These are phyloP conservation scores for Agrocybe praecox DNA, from an alignment of 768 basidiomycete genomes.

Conservation along the genomic window DNA sequence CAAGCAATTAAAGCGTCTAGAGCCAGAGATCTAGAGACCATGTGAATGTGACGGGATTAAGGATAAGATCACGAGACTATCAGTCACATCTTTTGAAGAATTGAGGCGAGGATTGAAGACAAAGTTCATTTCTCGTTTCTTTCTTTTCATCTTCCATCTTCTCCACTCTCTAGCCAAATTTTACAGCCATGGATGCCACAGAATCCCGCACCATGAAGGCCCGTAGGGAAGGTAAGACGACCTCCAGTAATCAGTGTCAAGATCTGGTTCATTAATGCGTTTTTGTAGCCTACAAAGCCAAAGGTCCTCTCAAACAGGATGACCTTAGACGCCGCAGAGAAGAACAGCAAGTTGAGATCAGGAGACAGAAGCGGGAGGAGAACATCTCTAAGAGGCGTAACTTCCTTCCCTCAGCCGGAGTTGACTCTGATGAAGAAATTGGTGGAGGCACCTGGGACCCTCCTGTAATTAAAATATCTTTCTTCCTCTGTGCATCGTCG, in stretches of 20 bases:
- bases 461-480: conserved; percentile 53
- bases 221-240: conserved; percentile 65
- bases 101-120: conserved; percentile 17
- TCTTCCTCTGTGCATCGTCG: conserved; percentile 9
- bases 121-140: conserved; percentile 28
- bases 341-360: conserved; percentile 98
- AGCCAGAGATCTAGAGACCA: too few relatives aligned
- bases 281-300: conserved; percentile 83
- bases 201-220: conserved; percentile 76
- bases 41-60: conserved; percentile 9
- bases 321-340: conserved; percentile 96
- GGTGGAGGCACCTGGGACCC: conserved; percentile 72
- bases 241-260: conserved; percentile 21
- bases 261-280: conserved; percentile 38
- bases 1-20: too few relatives aligned
- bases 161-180: conserved; percentile 22
- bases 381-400: conserved; percentile 98
- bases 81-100: conserved; percentile 31
- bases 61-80: conserved; percentile 30
- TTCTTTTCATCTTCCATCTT: conserved; percentile 33
- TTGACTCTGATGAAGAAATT: conserved; percentile 93
- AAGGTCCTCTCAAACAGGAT: conserved; percentile 86
- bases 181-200: conserved; percentile 40
- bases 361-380: conserved; percentile 97
- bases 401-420: conserved; percentile 72